These are phyloP conservation scores for Yarrowia osloensis DNA, from an alignment of 805 yeast genomes.

Conservation along the genomic window DNA sequence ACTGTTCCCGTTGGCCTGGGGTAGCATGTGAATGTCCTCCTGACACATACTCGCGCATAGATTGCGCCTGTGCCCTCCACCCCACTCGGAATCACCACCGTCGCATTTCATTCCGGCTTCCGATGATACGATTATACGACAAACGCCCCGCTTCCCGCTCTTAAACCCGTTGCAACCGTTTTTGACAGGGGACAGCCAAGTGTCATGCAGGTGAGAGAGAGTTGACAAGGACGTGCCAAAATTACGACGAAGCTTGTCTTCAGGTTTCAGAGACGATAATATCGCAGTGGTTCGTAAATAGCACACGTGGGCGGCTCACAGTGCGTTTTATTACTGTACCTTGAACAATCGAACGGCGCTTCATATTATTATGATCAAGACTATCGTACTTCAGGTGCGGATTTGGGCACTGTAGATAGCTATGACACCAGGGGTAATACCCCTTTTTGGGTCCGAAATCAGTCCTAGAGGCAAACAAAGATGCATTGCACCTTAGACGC, in stretches of 20 bases:
- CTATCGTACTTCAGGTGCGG: too few species aligned
- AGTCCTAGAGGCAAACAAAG: neutral
- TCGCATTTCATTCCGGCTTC: neutral
- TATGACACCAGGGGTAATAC: neutral
- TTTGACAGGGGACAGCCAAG: neutral
- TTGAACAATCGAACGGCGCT: neutral
- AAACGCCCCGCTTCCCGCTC: neutral
- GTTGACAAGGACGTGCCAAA: neutral
- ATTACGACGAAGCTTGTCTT: neutral
- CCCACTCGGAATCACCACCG: neutral
- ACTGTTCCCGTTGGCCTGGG: neutral
- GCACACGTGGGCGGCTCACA: neutral
- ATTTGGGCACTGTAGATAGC: too few species aligned
- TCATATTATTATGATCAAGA: neutral
- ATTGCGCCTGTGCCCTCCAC: neutral
- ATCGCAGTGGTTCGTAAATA: neutral
- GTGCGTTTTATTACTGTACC: neutral
- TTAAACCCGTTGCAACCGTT: constrained; percentile 13
- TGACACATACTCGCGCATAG: neutral
- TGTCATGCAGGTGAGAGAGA: neutral
- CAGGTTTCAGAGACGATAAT: neutral
- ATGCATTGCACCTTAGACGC: constrained; percentile 4
- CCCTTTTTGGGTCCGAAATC: neutral
- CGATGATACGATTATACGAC: neutral
- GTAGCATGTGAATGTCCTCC: neutral